A percentile compares a stretch with the other conserved stretches of the same genome.
These are phyloP conservation scores for Dictyophora rubrovolvata DNA, from an alignment of 768 basidiomycete species.

Conservation along the genomic window DNA sequence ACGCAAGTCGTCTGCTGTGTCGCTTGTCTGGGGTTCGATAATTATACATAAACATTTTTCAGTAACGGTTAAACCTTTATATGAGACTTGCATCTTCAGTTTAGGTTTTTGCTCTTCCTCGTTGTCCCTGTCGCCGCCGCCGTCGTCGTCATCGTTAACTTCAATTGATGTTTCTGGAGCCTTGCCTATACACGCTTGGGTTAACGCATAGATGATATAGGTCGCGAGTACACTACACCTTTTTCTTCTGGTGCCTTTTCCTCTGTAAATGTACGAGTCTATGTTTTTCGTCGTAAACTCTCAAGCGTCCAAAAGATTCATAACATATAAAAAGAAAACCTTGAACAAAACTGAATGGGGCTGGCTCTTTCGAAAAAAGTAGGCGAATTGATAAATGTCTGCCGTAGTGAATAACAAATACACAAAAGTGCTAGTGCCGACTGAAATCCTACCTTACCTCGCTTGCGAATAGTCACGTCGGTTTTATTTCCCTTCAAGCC, in stretches of 20 bases:
- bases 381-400: constrained; percentile 88
- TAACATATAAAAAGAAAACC: constrained; percentile 30
- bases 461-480: neutral
- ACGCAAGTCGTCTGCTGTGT: constrained; percentile 22
- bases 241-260: neutral
- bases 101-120: constrained; percentile 64
- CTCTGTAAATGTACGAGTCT: neutral
- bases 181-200: neutral
- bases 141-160: constrained; percentile 7
- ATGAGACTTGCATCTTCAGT: constrained; percentile 52
- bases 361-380: constrained; percentile 77
- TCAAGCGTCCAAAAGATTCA: neutral
- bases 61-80: constrained; percentile 60
- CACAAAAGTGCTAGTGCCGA: neutral
- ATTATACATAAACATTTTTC: constrained; percentile 72
- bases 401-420: constrained; percentile 3
- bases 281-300: neutral
- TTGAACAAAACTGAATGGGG: constrained; percentile 76
- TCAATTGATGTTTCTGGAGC: neutral
- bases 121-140: constrained; percentile 31
- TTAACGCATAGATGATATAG: too few species aligned
- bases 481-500: neutral
- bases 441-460: neutral
- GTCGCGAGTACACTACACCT: neutral
- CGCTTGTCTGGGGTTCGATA: constrained; percentile 69